Conservation (phyloP, 2,329 filamentous ascomycete genomes). For the Phyllosticta paracitricarpa region DNA sequence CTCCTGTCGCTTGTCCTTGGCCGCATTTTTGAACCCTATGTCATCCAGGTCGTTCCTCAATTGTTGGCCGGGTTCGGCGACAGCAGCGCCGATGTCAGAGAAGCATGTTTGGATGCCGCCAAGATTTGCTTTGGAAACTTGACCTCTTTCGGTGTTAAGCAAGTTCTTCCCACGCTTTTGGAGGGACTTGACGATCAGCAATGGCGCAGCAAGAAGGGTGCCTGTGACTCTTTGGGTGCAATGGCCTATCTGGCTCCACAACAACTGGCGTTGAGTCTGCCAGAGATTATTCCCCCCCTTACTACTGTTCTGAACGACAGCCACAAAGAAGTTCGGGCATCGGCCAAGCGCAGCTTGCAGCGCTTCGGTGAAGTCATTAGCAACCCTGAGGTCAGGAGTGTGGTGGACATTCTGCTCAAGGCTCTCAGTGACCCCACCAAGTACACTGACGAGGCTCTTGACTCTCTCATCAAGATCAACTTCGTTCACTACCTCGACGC, state of each 20-base stretch:
- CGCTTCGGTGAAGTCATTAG: constrained; percentile 97
- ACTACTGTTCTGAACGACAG: constrained; percentile 93
- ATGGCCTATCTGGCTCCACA: constrained; percentile 98
- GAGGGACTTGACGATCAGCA: constrained; percentile 89
- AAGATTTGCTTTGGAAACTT: constrained; percentile 90
- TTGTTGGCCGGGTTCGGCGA: constrained; percentile 85
- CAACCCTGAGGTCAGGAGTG: constrained; percentile 90
- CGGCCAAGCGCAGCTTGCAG: constrained; percentile 91
- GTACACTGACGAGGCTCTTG: constrained; percentile 88
- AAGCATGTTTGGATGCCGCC: constrained; percentile 83
- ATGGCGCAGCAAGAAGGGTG: constrained; percentile 97
- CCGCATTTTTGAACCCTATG: constrained; percentile 87
- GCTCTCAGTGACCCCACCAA: constrained; percentile 95
- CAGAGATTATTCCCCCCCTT: constrained; percentile 92
- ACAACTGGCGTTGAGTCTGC: constrained; percentile 82
- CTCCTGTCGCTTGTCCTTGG: constrained; percentile 78
- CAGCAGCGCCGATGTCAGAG: constrained; percentile 75
- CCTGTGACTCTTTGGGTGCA: constrained; percentile 88
- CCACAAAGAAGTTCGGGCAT: constrained; percentile 89
- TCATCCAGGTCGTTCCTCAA: constrained; percentile 90
- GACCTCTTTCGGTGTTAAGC: constrained; percentile 91
- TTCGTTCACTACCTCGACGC: constrained; percentile 98
- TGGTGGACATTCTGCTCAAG: constrained; percentile 86
- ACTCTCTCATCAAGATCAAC: constrained; percentile 92
- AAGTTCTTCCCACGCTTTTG: constrained; percentile 83